Evolutionary conservation across 345 rosid genomes (phyloP), one percentile per base, ranked within the genome.

Genomic region (Sonneratia caseolaris): DNA sequence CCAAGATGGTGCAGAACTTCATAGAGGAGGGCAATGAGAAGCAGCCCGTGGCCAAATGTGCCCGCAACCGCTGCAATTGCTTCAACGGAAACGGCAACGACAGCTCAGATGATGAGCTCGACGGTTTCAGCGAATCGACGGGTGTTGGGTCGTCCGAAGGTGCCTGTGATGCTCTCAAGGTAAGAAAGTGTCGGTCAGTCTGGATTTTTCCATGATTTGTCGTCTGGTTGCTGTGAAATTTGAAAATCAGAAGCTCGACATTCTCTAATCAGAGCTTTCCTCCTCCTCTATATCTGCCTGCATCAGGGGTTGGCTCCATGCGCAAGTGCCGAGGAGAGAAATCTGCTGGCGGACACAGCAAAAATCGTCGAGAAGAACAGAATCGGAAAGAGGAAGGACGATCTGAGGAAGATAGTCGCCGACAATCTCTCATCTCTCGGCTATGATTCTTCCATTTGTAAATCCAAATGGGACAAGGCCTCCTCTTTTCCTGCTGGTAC

Each of bases 401-500:
- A 80, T 32, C 16, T 74, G 59, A 81, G 78, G 84, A 87, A 80
- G 73, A 75, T 53, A 38, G 89, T 89, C 43, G 72, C 76, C 6
- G 92, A 85, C 66, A 91, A 81, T 32, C 76, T 95, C 66, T 42
- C 78, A 71, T 78, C 80, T 70, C 83, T 89, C 36, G 96, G 96
- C 75, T 89, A 92, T 65, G 90, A 92, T 57, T 86, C 96, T 27
- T 83, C 92, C 13, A 73, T 86, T 51, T 92, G 97, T 88, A 95
- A 80, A 77, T 87, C 96, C 78, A 89, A 86, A 55, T 95, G 98
- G 97, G 99, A 86, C 69, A 90, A 87, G 77, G 74, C 91, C 5
- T 77, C 85, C 68, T 81, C 86, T 43, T 84, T 75, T 76, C 93
- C 90, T 65, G 87, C 97, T 49, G 96, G 98, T 93, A 85, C 51